Evolutionary conservation across 2,329 filamentous ascomycete genomes (phyloP).

Genomic region (Plenodomus biglobosus): DNA sequence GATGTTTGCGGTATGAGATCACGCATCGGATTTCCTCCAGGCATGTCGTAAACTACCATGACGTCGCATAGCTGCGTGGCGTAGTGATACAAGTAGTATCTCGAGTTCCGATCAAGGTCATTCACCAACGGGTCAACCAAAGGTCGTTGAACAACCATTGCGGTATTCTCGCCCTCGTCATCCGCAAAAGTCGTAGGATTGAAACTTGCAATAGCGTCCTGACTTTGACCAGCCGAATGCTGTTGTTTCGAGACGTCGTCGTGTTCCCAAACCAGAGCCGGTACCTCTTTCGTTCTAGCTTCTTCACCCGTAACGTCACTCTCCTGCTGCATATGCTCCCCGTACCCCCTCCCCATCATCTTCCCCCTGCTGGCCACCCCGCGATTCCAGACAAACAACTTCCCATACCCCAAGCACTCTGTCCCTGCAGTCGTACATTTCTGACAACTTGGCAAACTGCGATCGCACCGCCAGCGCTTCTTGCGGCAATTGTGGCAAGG

Average conservation of each 20-base stretch:
- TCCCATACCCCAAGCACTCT: constrained; percentile 64
- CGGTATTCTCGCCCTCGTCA: constrained; percentile 11
- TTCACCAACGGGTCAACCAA: constrained; percentile 60
- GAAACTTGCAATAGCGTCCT: neutral
- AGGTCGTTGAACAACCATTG: constrained; percentile 42
- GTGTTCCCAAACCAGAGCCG: constrained; percentile 22
- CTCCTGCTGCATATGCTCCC: constrained; percentile 32
- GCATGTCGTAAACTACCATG: constrained; percentile 53
- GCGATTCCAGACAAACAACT: constrained; percentile 62
- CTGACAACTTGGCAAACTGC: constrained; percentile 60
- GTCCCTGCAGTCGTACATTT: constrained; percentile 60
- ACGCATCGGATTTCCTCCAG: constrained; percentile 52
- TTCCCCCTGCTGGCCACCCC: constrained; percentile 55
- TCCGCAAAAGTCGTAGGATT: neutral
- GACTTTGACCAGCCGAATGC: neutral
- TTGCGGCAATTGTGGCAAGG: constrained; percentile 65
- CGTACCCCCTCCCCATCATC: constrained; percentile 57
- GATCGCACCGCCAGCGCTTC: constrained; percentile 63
- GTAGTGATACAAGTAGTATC: constrained; percentile 53
- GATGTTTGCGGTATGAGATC: constrained; percentile 51
- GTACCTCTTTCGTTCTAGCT: constrained; percentile 26
- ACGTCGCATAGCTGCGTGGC: constrained; percentile 58
- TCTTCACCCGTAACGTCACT: constrained; percentile 24
- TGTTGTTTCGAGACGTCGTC: constrained; percentile 5
- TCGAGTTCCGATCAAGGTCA: constrained; percentile 51